These are phyloP conservation scores for Umbelopsis vinacea DNA, from an alignment of 192 early-diverging fungal genomes.

Conservation along the genomic window DNA sequence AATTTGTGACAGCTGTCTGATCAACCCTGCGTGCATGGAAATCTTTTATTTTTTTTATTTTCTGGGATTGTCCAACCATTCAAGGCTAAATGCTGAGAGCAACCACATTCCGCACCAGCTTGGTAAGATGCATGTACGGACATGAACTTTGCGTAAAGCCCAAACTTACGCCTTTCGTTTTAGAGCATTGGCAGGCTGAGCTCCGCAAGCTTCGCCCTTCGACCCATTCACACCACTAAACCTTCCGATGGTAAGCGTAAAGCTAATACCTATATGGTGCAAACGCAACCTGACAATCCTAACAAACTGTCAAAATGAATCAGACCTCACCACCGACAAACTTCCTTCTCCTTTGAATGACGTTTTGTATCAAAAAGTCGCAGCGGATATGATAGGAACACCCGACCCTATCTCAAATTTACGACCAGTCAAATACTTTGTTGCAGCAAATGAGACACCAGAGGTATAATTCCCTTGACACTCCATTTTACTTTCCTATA, in stretches of 20 bases:
- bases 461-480: conserved; percentile 33
- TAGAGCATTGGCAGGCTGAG: neutral
- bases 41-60: no score
- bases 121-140: neutral
- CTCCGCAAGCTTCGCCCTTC: neutral
- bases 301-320: neutral
- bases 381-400: conserved; percentile 48
- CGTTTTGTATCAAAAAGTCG: conserved; percentile 26
- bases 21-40: no score
- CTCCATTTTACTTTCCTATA: neutral
- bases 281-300: neutral
- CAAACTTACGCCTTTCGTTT: neutral
- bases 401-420: conserved; percentile 61
- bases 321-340: conserved; percentile 6
- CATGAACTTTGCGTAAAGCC: no score
- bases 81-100: neutral
- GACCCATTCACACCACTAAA: conserved; percentile 5
- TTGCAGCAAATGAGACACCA: conserved; percentile 46
- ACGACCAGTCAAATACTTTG: conserved; percentile 55
- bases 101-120: neutral
- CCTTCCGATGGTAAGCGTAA: conserved; percentile 21
- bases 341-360: conserved; percentile 14
- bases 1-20: neutral
- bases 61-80: neutral
- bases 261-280: neutral